Evolutionary conservation across 2,329 filamentous ascomycete genomes (phyloP).

Genomic region (Arthrobotrys pseudoclavata): DNA sequence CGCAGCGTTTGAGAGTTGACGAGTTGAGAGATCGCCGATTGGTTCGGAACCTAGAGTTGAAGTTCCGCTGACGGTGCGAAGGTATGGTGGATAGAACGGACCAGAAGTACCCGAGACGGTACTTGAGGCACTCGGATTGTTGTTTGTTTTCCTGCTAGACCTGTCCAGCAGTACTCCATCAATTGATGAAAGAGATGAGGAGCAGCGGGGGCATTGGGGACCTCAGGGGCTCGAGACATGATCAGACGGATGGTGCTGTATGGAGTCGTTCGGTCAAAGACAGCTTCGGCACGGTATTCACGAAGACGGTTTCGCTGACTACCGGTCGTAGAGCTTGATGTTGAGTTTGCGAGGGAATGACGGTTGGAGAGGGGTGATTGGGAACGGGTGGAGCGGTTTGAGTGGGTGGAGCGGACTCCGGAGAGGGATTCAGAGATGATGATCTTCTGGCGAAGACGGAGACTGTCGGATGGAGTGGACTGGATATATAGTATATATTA

Average conservation of each 20-base stretch:
- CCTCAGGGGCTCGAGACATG: conserved; percentile 43
- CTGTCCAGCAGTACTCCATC: conserved; percentile 37
- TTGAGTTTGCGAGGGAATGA: conserved; percentile 30
- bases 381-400: conserved; percentile 8
- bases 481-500: not conserved
- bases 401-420: not conserved
- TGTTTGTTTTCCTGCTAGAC: conserved; percentile 27
- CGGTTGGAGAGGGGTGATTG: conserved; percentile 37
- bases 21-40: not conserved
- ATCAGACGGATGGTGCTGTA: conserved; percentile 56
- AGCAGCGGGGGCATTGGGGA: conserved; percentile 37
- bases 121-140: not conserved
- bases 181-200: conserved; percentile 44
- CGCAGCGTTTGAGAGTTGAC: conserved; percentile 49
- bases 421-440: conserved; percentile 40
- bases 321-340: conserved; percentile 29
- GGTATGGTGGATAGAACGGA: not conserved
- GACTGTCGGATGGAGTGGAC: conserved; percentile 30
- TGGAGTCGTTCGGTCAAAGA: conserved; percentile 50
- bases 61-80: not conserved
- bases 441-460: conserved; percentile 32
- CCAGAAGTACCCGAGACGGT: not conserved
- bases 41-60: conserved; percentile 32
- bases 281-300: conserved; percentile 46
- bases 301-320: conserved; percentile 42